Conservation (phyloP, 2,329 filamentous ascomycete genomes). For the Diaporthe sp. region DNA sequence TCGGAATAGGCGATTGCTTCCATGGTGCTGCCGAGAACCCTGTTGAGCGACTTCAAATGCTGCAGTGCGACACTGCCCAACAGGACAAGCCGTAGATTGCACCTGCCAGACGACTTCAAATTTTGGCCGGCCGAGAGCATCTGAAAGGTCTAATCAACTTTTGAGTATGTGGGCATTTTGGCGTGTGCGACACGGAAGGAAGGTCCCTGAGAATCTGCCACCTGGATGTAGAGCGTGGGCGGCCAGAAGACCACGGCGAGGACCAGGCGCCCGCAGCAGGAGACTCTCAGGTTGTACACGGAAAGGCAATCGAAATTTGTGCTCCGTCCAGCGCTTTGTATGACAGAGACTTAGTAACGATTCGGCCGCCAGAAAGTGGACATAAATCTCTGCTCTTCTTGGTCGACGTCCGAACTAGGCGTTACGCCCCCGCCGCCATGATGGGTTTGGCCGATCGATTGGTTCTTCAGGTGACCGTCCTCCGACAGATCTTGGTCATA, state of each 20-base stretch:
- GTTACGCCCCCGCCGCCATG: background rate
- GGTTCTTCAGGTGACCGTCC: background rate
- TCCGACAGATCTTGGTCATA: background rate
- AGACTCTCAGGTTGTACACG: background rate
- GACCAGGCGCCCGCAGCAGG: background rate
- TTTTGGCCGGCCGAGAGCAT: background rate
- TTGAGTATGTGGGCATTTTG: too few species aligned
- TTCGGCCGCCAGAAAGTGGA: conserved; percentile 35
- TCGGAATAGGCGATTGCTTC: background rate
- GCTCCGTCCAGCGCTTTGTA: background rate
- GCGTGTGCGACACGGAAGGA: background rate
- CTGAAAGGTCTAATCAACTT: background rate
- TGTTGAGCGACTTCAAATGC: background rate
- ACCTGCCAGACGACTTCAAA: background rate
- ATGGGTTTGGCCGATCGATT: background rate
- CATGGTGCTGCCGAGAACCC: background rate
- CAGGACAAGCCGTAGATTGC: background rate
- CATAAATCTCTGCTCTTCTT: conserved; percentile 36
- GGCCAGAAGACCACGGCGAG: background rate
- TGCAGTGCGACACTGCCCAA: background rate
- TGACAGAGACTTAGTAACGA: conserved; percentile 8
- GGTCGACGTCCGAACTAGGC: background rate
- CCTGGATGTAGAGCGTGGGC: background rate
- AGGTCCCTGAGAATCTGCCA: background rate
- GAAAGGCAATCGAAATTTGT: background rate